These are phyloP conservation scores for Acer negundo DNA, from an alignment of 345 rosid genomes.

Conservation along the genomic window DNA sequence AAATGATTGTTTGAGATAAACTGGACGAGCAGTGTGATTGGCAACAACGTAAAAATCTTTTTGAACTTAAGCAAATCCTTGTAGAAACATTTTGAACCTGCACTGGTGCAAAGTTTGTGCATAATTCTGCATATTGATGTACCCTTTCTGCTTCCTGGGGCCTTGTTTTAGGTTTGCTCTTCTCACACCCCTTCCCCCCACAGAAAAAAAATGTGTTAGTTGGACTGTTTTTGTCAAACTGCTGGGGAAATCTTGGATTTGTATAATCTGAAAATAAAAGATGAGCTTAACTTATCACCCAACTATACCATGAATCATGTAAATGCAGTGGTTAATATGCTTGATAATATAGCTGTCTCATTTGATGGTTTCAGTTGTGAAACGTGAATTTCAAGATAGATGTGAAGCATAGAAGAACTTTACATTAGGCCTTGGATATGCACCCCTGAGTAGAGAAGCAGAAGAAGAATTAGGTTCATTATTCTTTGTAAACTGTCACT, in stretches of 20 bases:
- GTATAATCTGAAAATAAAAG: neutral
- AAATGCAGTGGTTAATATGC: neutral
- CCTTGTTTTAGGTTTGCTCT: neutral
- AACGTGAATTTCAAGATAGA: neutral
- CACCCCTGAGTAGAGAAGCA: neutral
- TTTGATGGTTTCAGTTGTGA: neutral
- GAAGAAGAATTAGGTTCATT: neutral
- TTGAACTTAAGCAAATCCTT: neutral
- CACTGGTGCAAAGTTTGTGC: neutral
- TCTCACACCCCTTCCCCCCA: neutral
- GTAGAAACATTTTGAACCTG: neutral
- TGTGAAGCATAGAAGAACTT: neutral
- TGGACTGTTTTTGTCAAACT: neutral
- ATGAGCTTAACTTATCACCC: neutral
- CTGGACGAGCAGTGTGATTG: neutral
- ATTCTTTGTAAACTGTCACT: neutral
- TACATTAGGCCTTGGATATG: neutral
- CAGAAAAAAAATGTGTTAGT: neutral
- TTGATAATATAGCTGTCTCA: neutral
- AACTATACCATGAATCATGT: neutral
- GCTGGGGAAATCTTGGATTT: neutral
- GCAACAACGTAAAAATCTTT: neutral
- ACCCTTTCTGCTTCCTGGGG: neutral
- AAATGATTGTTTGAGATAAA: neutral
- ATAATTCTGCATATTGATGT: neutral